Percentiles rank a stretch among this genome's conserved stretches.
Conservation (phyloP, 2,329 filamentous ascomycete species). For the Ophiostoma triangulosporum region DNA sequence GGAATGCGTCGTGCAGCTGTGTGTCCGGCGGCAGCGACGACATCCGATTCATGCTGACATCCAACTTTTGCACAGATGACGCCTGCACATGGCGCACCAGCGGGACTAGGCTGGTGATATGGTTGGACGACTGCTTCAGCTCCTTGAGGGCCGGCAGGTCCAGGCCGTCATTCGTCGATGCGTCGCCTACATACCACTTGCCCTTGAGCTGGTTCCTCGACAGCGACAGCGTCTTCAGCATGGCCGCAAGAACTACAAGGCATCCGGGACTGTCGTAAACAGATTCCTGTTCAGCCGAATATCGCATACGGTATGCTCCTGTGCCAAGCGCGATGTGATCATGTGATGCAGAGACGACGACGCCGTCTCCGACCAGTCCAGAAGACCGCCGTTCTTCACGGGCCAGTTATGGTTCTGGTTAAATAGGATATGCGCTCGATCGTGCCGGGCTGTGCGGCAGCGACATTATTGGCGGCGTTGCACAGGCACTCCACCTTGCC, state of each 20-base stretch:
- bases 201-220: constrained; percentile 60
- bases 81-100: constrained; percentile 56
- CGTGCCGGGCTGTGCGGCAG: constrained; percentile 35
- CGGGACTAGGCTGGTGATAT: constrained; percentile 54
- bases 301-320: constrained; percentile 36
- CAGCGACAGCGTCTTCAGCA: constrained; percentile 58
- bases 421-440: constrained; percentile 33
- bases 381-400: constrained; percentile 44
- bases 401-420: constrained; percentile 35
- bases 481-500: no score
- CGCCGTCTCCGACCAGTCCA: constrained; percentile 57
- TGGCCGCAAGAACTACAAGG: constrained; percentile 54
- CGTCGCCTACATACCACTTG: constrained; percentile 43
- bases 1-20: constrained; percentile 51
- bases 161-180: constrained; percentile 37
- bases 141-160: constrained; percentile 63
- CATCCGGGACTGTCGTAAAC: constrained; percentile 54
- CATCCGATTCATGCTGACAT: constrained; percentile 74
- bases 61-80: constrained; percentile 59
- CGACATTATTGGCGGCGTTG: constrained; percentile 44
- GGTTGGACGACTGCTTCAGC: constrained; percentile 62
- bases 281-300: constrained; percentile 67
- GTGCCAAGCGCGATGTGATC: constrained; percentile 40
- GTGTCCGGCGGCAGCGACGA: constrained; percentile 44
- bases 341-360: constrained; percentile 46